Percentiles rank a stretch among this genome's conserved stretches.
phyloP scores from a whole-genome alignment of 208 protist genomes.

The Phytomonas sp. region DNA sequence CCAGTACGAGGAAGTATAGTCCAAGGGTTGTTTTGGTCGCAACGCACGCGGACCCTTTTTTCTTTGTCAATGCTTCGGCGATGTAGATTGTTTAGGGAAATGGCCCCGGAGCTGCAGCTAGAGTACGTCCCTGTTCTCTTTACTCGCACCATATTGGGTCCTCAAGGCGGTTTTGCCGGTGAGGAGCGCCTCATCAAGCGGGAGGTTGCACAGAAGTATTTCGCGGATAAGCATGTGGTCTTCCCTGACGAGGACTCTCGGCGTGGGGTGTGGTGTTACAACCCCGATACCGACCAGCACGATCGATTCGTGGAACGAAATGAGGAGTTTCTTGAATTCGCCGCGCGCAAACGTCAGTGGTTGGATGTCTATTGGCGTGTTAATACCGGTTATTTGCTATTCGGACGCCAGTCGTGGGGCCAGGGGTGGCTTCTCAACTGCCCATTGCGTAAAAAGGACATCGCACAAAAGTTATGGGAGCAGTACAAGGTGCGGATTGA shows the following conservation, averaged over 20 bases:
- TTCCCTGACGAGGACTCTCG: slow-evolving; percentile 56
- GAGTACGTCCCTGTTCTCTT: slow-evolving; percentile 86
- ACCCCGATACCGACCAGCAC: slow-evolving; percentile 77
- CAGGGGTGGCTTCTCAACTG: slow-evolving; percentile 87
- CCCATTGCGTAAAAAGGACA: slow-evolving; percentile 79
- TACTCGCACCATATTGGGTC: slow-evolving; percentile 80
- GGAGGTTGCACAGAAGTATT: slow-evolving; percentile 76
- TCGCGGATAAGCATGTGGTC: slow-evolving; percentile 61
- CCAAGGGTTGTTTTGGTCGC: not conserved
- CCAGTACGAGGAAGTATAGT: not conserved
- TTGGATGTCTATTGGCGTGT: slow-evolving; percentile 91
- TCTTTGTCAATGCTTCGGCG: slow-evolving; percentile 48
- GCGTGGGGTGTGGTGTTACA: slow-evolving; percentile 84
- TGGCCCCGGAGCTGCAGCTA: slow-evolving; percentile 86
- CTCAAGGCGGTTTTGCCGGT: slow-evolving; percentile 81
- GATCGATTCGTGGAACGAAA: slow-evolving; percentile 86
- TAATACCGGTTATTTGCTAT: slow-evolving; percentile 88
- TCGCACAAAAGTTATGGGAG: slow-evolving; percentile 90
- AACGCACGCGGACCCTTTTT: not conserved
- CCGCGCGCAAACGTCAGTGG: slow-evolving; percentile 87
- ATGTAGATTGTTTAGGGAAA: slow-evolving; percentile 51
- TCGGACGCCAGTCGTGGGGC: slow-evolving; percentile 84
- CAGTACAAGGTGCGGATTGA: slow-evolving; percentile 89
- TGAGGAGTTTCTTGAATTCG: slow-evolving; percentile 87
- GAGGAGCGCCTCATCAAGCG: slow-evolving; percentile 89